Evolutionary conservation across 2,329 filamentous ascomycete species (phyloP), one percentile per base, ranked within the genome.

Genomic region (Nemania diffusa): DNA sequence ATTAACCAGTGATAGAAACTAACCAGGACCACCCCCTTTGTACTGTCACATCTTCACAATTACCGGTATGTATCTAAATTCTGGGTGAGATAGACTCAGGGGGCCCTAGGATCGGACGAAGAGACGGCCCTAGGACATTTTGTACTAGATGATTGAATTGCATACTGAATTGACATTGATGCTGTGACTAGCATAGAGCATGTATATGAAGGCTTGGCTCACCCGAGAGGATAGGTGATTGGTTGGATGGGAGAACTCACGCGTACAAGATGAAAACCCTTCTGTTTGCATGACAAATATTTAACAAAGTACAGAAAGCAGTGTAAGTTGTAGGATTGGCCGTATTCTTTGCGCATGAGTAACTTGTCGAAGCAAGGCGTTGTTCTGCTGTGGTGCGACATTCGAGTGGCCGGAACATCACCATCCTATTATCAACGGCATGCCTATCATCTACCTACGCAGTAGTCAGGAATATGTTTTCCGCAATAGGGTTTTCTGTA

Each of bases 271-370:
- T 17, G 52, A 59, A 59, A 44, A 56, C 34, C 48, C 34, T 56
- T 48, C 15, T 29, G 37, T n/a, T 22, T 29, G 34, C 57, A 46
- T 61, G 61, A 57, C 42, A 29, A 26, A 46, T 59, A 42, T 34
- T 51, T 29, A 29, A 24, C 51, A 22, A 27, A 48, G 24, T 37
- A 24, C 42, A 34, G 32, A 27, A 55, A 40, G 50, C 27, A 13
- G 40, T 48, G 66, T 56, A 65, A 53, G 48, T 32, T 62, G 56
- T 37, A 68, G 72, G 66, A 73, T 74, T 70, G 71, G 70, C 67
- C 65, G 68, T 63, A 65, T 57, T 65, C 67, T 66, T 65, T 64
- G 37, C 53, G 58, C 29, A 63, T 63, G 66, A 48, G 59, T 34
- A 61, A 34, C 42, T 27, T 46, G 52, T 61, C 26, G 40, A 53